phyloP scores from a whole-genome alignment of 495 filamentous ascomycete species.

The Penicillium crystallinum region DNA sequence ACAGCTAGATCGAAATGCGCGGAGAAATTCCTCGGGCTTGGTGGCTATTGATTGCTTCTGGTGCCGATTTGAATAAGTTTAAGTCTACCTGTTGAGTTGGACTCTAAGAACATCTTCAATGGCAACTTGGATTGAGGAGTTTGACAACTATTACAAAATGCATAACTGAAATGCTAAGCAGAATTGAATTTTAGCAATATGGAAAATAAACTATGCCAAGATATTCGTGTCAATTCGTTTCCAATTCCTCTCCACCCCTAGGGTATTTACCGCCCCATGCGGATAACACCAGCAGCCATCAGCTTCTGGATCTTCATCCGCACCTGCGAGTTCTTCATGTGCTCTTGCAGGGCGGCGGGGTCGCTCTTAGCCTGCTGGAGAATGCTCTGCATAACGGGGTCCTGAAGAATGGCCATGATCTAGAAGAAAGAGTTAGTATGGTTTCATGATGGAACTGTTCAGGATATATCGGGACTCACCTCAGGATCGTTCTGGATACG shows the following conservation, averaged over 20 bases:
- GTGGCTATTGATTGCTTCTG: too few species aligned
- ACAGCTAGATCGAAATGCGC: too few species aligned
- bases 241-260: not conserved
- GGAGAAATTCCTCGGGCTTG: too few species aligned
- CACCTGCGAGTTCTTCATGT: conserved; percentile 89
- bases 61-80: too few species aligned
- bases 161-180: not conserved
- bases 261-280: conserved; percentile 56
- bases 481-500: conserved; percentile 89
- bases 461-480: conserved; percentile 46
- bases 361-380: conserved; percentile 93
- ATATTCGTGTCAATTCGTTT: conserved; percentile 15
- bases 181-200: conserved; percentile 7
- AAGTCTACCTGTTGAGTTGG: too few species aligned
- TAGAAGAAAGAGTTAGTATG: conserved; percentile 38
- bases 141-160: not conserved
- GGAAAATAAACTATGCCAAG: conserved; percentile 2
- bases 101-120: too few species aligned
- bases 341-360: conserved; percentile 85
- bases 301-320: conserved; percentile 85
- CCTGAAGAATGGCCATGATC: conserved; percentile 87
- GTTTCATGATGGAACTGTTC: too few species aligned
- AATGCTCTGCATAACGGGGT: conserved; percentile 97
- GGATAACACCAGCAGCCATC: conserved; percentile 86
- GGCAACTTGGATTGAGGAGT: too few species aligned